Base-by-base conservation (phyloP, 2,329 filamentous ascomycete genomes). In the Thelonectria blattea region DNA sequence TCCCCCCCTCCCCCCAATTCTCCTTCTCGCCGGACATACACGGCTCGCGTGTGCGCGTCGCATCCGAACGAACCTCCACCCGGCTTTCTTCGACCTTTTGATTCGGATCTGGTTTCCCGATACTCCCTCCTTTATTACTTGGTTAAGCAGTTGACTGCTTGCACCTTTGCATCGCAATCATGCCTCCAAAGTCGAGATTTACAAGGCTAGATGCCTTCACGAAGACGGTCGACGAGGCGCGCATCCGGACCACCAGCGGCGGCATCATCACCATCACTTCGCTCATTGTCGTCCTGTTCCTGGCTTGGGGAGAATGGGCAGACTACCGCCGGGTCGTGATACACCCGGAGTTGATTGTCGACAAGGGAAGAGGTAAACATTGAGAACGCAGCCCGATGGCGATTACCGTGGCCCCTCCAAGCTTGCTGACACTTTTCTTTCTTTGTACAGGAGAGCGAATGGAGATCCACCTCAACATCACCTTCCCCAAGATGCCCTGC, bases 381-480 rank as follows among this genome's bases (percentile, higher is more conserved):
- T 27, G 20, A 39, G 27, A n/a, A 56, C 42, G 9, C 42, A 51
- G 8, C 32, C 7, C 47, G 30, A 24, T 39, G 6, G 32, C 22
- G 22, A 17, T n/a, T 10, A 12, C 17, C 30, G 37, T 58, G 27
- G 5, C 15, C 12, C 20, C 4, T 41, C 32, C 11, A 14, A 39
- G 27, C n/a, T 62, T 55, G 64, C 74, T 71, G 71, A 73, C 64
- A 47, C 55, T 20, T 20, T 39, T 20, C 50, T 34, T 8, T 43
- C 47, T 30, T 30, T 30, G 27, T 51, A 57, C 68, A 92, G 91
- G 92, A 76, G 93, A 99, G 83, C 92, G 94, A 78, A 98, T 99
- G 94, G 95, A 98, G 76, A 99, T 99, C 67, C 93, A 97, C 76
- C 86, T 99, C 78, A 99, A 99, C 81, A 89, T 99, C 61, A 95